phyloP scores from a whole-genome alignment of 2,329 filamentous ascomycete species.

The Ceratocystis albifundus region DNA sequence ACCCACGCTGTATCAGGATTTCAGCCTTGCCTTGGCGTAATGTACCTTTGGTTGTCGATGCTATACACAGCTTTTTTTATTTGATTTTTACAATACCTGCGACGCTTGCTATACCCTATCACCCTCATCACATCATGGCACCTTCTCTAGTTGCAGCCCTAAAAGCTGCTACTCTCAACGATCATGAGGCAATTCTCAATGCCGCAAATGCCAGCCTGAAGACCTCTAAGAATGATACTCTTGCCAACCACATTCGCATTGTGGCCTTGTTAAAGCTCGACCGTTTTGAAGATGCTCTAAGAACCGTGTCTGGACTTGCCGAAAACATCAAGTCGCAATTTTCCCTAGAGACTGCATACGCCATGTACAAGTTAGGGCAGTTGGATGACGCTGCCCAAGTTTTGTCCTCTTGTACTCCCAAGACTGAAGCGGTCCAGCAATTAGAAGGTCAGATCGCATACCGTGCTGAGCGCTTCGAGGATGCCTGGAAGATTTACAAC shows the following conservation, averaged over 20 bases:
- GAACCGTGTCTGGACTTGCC: slow-evolving; percentile 53
- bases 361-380: slow-evolving; percentile 68
- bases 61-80: too few relatives aligned
- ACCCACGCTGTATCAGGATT: background rate
- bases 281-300: slow-evolving; percentile 65
- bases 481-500: slow-evolving; percentile 53
- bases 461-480: slow-evolving; percentile 59
- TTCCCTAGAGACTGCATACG: slow-evolving; percentile 62
- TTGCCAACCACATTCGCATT: slow-evolving; percentile 57
- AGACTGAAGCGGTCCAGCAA: slow-evolving; percentile 37
- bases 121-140: slow-evolving; percentile 8
- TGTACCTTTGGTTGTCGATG: background rate
- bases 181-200: slow-evolving; percentile 63
- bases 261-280: slow-evolving; percentile 72
- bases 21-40: background rate
- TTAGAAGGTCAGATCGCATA: slow-evolving; percentile 59
- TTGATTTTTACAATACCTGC: background rate
- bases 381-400: slow-evolving; percentile 46
- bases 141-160: slow-evolving; percentile 40
- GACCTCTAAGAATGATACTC: slow-evolving; percentile 45
- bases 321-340: slow-evolving; percentile 49
- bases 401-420: background rate
- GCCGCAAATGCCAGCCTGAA: slow-evolving; percentile 51
- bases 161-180: slow-evolving; percentile 45
- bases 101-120: background rate